Conservation (phyloP, 345 rosid species). For the Sisymbrium altissimum region DNA sequence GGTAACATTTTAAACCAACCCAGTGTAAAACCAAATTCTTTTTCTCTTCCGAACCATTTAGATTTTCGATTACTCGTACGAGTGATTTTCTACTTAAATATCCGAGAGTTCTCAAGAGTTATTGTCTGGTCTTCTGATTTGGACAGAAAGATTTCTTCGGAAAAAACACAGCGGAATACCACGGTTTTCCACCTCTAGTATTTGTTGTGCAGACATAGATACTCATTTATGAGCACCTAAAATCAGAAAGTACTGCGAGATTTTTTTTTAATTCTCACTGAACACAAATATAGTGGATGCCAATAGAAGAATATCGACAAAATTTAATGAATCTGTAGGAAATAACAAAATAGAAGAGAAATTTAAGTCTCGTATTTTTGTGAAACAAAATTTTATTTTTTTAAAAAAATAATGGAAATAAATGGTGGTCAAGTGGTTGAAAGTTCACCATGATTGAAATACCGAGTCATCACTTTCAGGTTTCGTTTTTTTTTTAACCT, state of each 20-base stretch:
- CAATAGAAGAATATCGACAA: not conserved
- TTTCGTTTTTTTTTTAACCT: too few species aligned
- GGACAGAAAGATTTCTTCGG: not conserved
- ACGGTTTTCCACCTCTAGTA: not conserved
- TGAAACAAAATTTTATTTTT: too few species aligned
- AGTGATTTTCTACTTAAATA: not conserved
- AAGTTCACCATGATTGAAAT: not conserved
- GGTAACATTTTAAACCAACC: not conserved
- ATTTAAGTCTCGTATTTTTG: too few species aligned
- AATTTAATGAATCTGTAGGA: not conserved
- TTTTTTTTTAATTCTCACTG: not conserved
- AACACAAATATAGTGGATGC: not conserved
- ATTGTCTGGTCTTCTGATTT: not conserved
- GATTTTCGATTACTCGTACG: not conserved
- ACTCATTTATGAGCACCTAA: not conserved
- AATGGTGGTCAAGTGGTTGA: too few species aligned
- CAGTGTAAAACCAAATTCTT: not conserved
- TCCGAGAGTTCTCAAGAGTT: not conserved
- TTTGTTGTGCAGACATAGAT: not conserved
- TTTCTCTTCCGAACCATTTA: not conserved
- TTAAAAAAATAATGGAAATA: too few species aligned
- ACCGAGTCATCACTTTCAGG: not conserved
- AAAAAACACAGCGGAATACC: not conserved
- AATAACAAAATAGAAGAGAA: not conserved
- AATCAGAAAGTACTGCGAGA: not conserved